These are phyloP conservation scores for Corymbia maculata DNA, from an alignment of 345 rosid species.

Conservation along the genomic window DNA sequence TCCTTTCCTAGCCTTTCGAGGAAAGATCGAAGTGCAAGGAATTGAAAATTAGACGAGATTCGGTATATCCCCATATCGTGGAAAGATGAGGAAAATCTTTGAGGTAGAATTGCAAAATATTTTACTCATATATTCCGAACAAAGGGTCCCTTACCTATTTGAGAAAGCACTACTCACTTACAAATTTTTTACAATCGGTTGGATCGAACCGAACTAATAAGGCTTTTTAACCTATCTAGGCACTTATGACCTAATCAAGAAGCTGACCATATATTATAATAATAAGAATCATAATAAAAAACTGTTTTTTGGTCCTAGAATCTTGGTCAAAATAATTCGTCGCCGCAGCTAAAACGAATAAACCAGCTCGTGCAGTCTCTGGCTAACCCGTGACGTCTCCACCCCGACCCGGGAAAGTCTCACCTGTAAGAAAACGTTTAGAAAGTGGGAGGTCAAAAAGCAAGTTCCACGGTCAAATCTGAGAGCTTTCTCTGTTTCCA, in stretches of 20 bases:
- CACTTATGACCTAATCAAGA: neutral
- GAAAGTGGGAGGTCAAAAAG: neutral
- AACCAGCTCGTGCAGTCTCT: slow-evolving; percentile 10
- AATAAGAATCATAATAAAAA: neutral
- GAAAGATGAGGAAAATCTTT: neutral
- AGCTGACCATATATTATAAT: neutral
- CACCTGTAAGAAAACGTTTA: neutral
- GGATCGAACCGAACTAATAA: neutral
- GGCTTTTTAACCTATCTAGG: neutral
- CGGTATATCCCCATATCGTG: neutral
- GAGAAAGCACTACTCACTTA: neutral
- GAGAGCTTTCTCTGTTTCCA: neutral
- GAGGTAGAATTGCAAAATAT: neutral
- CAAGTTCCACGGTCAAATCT: neutral
- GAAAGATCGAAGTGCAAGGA: neutral
- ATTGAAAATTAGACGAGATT: neutral
- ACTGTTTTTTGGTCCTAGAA: neutral
- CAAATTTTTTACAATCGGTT: neutral
- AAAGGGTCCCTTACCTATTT: neutral
- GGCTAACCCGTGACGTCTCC: slow-evolving; percentile 4
- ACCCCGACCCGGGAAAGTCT: slow-evolving; percentile 7
- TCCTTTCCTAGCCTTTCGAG: neutral
- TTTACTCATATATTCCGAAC: neutral
- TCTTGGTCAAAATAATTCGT: neutral
- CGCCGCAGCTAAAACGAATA: neutral